Percentiles rank a stretch among this genome's conserved stretches.
Evolutionary conservation across 805 yeast genomes (phyloP).

Genomic region (Brettanomyces nanus): DNA sequence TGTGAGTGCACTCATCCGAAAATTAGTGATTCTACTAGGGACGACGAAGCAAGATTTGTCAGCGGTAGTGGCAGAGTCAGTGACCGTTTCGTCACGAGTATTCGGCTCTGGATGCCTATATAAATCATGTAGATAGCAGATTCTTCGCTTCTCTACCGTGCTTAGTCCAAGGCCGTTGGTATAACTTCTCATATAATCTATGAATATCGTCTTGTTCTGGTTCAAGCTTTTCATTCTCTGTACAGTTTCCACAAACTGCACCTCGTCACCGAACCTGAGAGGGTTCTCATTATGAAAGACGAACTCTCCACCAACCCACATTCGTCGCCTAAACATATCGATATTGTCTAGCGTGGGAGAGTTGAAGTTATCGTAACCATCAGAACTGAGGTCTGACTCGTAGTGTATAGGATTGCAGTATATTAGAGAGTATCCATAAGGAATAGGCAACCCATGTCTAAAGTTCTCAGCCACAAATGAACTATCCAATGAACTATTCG

Average conservation of each 20-base stretch:
- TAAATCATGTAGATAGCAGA: constrained; percentile 49
- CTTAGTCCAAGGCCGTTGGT: constrained; percentile 18
- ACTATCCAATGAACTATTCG: background rate
- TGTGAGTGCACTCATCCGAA: constrained; percentile 66
- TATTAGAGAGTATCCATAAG: constrained; percentile 56
- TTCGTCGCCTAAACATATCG: constrained; percentile 43
- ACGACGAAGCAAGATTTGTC: constrained; percentile 21
- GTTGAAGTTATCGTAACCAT: constrained; percentile 78
- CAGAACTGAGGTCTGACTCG: constrained; percentile 43
- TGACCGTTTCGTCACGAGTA: background rate
- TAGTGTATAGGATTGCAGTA: constrained; percentile 54
- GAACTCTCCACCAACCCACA: constrained; percentile 76
- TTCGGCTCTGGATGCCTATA: constrained; percentile 6
- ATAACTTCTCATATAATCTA: constrained; percentile 47
- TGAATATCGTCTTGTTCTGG: constrained; percentile 34
- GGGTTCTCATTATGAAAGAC: constrained; percentile 27
- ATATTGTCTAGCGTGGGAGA: constrained; percentile 38
- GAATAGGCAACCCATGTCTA: constrained; percentile 18
- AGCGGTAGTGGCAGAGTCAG: constrained; percentile 8
- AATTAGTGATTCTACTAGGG: constrained; percentile 37
- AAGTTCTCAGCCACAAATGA: constrained; percentile 6
- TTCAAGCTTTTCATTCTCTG: constrained; percentile 28
- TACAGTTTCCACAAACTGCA: constrained; percentile 48
- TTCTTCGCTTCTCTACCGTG: constrained; percentile 45
- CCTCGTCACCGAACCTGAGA: constrained; percentile 28